phyloP scores from a whole-genome alignment of 148 eudicot species.

The Fagopyrum esculentum region DNA sequence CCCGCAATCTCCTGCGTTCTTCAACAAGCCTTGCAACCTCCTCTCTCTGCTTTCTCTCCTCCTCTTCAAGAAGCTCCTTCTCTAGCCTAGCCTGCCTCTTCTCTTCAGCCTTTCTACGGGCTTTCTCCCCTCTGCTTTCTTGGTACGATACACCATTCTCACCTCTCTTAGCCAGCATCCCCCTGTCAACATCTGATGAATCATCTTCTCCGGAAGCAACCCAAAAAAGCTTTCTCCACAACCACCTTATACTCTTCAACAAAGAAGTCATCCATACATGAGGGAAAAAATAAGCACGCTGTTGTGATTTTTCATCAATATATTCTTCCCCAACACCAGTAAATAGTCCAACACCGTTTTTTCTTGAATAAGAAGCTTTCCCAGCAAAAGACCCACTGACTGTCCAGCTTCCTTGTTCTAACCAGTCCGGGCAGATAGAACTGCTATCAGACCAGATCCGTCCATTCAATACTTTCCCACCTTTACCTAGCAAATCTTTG shows the following conservation, averaged over 20 bases:
- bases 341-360: constrained; percentile 39
- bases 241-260: constrained; percentile 52
- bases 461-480: constrained; percentile 80
- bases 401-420: constrained; percentile 78
- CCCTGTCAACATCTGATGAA: constrained; percentile 46
- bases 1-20: constrained; percentile 81
- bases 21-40: constrained; percentile 94
- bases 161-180: constrained; percentile 46
- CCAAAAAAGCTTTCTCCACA: constrained; percentile 72
- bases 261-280: constrained; percentile 43
- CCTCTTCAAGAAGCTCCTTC: constrained; percentile 87
- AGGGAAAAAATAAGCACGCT: constrained; percentile 40
- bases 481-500: constrained; percentile 81
- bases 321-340: constrained; percentile 46
- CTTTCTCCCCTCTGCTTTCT: constrained; percentile 90
- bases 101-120: constrained; percentile 98
- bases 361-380: constrained; percentile 41
- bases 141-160: constrained; percentile 58
- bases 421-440: constrained; percentile 74
- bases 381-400: constrained; percentile 50
- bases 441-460: constrained; percentile 69
- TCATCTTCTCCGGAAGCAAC: constrained; percentile 57
- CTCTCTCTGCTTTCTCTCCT: constrained; percentile 95
- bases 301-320: constrained; percentile 61
- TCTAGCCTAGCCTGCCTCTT: constrained; percentile 92